A percentile compares a stretch with the other conserved stretches of the same genome.
Conservation (phyloP, 2,329 filamentous ascomycete genomes). For the Ophiosphaerella narmari region DNA sequence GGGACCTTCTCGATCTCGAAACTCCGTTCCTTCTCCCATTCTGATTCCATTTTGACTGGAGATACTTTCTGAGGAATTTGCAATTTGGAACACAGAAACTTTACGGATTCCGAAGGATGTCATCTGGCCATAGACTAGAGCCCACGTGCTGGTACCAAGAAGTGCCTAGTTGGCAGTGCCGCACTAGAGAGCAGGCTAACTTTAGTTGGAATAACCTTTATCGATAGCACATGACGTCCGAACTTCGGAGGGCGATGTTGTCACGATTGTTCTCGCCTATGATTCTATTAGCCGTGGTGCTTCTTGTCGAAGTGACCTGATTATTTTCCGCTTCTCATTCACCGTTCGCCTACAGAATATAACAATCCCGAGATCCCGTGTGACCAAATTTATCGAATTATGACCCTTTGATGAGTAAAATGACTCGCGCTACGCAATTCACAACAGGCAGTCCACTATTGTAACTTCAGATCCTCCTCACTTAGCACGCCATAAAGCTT, state of each 20-base stretch:
- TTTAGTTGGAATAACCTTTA: background rate
- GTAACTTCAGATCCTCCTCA: slow-evolving; percentile 64
- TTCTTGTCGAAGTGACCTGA: too few species aligned
- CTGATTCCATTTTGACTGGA: slow-evolving; percentile 6
- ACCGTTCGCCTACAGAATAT: too few species aligned
- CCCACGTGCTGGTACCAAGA: slow-evolving; percentile 6
- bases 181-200: background rate
- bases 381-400: too few species aligned
- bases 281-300: too few species aligned
- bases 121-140: background rate
- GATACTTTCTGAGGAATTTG: too few species aligned
- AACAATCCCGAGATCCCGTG: too few species aligned
- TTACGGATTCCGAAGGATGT: background rate
- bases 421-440: background rate
- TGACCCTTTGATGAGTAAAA: too few species aligned
- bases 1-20: slow-evolving; percentile 26
- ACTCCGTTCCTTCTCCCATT: slow-evolving; percentile 9
- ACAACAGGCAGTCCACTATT: slow-evolving; percentile 17
- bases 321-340: background rate
- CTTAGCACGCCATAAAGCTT: slow-evolving; percentile 64
- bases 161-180: background rate
- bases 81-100: too few species aligned
- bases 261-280: background rate
- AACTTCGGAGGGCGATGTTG: background rate
- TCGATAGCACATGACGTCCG: background rate